Conservation (phyloP, 2,329 filamentous ascomycete genomes). For the Blastomyces gilchristii region DNA sequence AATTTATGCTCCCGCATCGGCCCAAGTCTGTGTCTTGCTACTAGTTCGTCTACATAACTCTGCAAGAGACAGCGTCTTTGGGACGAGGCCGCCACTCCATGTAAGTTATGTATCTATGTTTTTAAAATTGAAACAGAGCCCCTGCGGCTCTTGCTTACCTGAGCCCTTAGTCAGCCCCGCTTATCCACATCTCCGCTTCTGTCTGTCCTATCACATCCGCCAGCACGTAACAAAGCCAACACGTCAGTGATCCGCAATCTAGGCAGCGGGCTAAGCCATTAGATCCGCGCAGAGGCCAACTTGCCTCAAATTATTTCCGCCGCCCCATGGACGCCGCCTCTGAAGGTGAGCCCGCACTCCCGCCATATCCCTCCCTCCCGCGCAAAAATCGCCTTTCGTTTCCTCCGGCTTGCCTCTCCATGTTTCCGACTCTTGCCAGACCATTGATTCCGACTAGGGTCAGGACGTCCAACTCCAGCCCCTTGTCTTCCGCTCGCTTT, state of each 20-base stretch:
- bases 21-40: too few relatives aligned
- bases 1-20: too few relatives aligned
- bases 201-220: neutral
- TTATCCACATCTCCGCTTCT: neutral
- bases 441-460: conserved; percentile 2
- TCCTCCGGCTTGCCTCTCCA: conserved; percentile 4
- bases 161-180: neutral
- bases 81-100: too few relatives aligned
- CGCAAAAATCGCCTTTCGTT: neutral
- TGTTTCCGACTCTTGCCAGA: neutral
- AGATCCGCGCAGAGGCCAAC: conserved; percentile 3
- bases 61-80: too few relatives aligned
- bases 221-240: neutral
- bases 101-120: too few relatives aligned
- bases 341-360: neutral
- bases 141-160: neutral
- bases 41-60: too few relatives aligned
- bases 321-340: neutral
- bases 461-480: conserved; percentile 1
- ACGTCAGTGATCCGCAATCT: neutral
- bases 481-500: neutral
- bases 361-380: neutral
- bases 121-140: too few relatives aligned
- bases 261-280: neutral
- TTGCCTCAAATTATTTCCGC: neutral